Percentiles rank a stretch among this genome's conserved stretches.
These are phyloP conservation scores for Fusarium globosum DNA, from an alignment of 2,329 filamentous ascomycete genomes.

Conservation along the genomic window DNA sequence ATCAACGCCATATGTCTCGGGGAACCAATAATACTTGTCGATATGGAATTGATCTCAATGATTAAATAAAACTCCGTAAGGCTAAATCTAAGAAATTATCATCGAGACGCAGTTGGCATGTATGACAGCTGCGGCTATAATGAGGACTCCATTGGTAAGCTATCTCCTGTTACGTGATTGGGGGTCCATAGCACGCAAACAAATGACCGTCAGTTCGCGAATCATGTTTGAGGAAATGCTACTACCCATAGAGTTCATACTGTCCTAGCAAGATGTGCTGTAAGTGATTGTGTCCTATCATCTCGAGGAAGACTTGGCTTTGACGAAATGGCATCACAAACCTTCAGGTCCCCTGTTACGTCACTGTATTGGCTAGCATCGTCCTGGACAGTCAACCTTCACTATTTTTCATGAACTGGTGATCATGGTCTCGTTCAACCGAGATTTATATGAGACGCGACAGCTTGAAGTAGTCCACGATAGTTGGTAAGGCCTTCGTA, in stretches of 20 bases:
- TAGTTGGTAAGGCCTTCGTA: neutral
- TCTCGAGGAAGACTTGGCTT: neutral
- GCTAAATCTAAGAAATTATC: rapidly evolving
- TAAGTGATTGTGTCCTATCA: too few species aligned
- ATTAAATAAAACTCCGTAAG: rapidly evolving
- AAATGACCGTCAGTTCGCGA: neutral
- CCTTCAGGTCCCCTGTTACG: neutral
- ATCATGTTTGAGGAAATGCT: too few species aligned
- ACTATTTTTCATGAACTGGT: rapidly evolving
- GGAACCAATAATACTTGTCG: too few species aligned
- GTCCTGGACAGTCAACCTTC: neutral
- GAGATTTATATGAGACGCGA: neutral
- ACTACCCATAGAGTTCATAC: rapidly evolving
- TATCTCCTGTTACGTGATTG: neutral
- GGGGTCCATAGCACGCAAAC: neutral
- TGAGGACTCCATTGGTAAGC: neutral
- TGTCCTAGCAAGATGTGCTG: rapidly evolving
- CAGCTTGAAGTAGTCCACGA: neutral
- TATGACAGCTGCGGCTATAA: neutral
- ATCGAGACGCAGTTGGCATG: neutral
- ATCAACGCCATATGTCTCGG: neutral
- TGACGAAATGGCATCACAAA: neutral
- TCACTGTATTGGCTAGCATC: neutral
- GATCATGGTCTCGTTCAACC: rapidly evolving
- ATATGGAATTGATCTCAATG: neutral